Evolutionary conservation across 345 rosid genomes (phyloP).

Genomic region (Cardiospermum halicacabum): DNA sequence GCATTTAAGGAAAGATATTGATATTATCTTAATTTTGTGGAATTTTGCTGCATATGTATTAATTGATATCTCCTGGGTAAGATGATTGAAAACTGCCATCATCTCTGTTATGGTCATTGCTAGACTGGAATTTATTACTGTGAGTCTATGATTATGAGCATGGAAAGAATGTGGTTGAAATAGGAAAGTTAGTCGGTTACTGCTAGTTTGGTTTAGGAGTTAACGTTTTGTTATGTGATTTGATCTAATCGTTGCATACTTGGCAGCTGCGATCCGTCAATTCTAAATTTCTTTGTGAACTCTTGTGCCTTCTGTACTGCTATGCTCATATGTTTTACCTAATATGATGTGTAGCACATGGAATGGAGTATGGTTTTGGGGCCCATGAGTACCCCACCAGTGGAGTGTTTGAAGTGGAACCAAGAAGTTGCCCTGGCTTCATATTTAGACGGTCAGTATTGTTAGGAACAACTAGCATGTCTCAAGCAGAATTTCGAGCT

Average conservation of each 20-base stretch:
- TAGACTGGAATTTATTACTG: not conserved
- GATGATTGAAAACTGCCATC: not conserved
- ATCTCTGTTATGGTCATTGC: not conserved
- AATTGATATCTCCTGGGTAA: not conserved
- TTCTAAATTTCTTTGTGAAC: too few relatives aligned
- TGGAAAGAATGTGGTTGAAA: not conserved
- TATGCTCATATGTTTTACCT: constrained; percentile 13
- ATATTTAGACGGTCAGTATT: constrained; percentile 73
- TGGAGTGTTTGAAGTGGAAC: constrained; percentile 94
- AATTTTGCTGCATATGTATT: not conserved
- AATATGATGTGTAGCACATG: constrained; percentile 55
- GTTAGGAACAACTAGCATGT: constrained; percentile 66
- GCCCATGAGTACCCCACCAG: constrained; percentile 84
- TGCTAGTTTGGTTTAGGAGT: not conserved
- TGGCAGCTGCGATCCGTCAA: not conserved
- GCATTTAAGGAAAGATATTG: not conserved
- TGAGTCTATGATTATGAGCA: not conserved
- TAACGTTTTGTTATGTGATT: not conserved
- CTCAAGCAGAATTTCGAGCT: constrained; percentile 61
- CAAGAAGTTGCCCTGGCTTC: constrained; percentile 91
- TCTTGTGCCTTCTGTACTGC: not conserved
- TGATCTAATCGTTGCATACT: not conserved
- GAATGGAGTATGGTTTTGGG: constrained; percentile 83
- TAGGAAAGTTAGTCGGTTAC: not conserved
- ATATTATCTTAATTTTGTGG: not conserved